Evolutionary conservation across 2,329 filamentous ascomycete genomes (phyloP).

Genomic region (Nothopassalora personata): DNA sequence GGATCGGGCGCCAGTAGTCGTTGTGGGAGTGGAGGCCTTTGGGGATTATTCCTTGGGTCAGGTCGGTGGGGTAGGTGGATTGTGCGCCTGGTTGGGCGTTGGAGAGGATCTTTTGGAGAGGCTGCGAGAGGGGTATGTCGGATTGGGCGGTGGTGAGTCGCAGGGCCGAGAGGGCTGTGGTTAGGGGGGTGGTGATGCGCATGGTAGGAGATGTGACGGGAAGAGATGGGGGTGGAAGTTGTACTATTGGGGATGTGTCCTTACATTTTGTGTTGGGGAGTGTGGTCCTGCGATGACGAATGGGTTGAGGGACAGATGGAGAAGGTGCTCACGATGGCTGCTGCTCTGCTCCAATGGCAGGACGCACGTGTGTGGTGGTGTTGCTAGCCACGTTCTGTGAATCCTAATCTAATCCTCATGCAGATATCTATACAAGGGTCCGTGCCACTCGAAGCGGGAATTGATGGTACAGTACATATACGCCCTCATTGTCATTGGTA

Average conservation of each 20-base stretch:
- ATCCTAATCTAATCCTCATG: too few species aligned
- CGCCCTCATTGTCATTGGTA: too few species aligned
- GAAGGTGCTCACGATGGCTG: not conserved
- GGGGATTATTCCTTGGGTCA: conserved; percentile 56
- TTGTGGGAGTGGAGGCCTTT: conserved; percentile 55
- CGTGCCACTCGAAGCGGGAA: too few species aligned
- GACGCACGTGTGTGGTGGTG: conserved; percentile 1
- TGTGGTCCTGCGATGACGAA: not conserved
- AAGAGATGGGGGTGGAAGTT: not conserved
- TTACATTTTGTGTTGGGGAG: not conserved
- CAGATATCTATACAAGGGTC: too few species aligned
- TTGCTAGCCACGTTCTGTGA: conserved; percentile 1
- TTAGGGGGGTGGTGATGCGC: conserved; percentile 14
- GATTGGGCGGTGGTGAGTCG: conserved; percentile 22
- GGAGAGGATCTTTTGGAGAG: conserved; percentile 52
- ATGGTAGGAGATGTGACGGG: not conserved
- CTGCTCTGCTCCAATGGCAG: conserved; percentile 1
- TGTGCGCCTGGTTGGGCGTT: conserved; percentile 49
- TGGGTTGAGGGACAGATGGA: not conserved
- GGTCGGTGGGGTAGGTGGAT: conserved; percentile 57
- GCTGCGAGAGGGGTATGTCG: conserved; percentile 39
- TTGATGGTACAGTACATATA: too few species aligned
- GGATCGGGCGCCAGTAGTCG: conserved; percentile 51
- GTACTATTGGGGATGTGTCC: not conserved
- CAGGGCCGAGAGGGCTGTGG: conserved; percentile 9